A percentile compares a stretch with the other conserved stretches of the same genome.
phyloP scores from a whole-genome alignment of 768 basidiomycete species.

The Phallus indusiatus region DNA sequence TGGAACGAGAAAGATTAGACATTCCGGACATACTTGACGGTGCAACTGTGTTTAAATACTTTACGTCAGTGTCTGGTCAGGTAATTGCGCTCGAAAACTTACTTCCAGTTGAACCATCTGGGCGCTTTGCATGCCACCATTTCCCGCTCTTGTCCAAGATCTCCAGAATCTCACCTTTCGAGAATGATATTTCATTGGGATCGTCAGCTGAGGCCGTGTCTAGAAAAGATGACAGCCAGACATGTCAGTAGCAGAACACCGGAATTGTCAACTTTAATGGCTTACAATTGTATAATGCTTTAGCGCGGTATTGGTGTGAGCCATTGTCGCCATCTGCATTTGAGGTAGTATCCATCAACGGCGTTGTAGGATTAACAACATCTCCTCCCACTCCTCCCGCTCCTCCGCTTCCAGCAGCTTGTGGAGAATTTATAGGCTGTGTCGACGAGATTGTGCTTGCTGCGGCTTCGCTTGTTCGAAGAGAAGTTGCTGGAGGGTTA shows the following conservation, averaged over 20 bases:
- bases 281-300: slow-evolving; percentile 85
- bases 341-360: slow-evolving; percentile 48
- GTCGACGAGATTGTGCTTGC: neutral
- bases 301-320: slow-evolving; percentile 62
- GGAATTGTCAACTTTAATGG: slow-evolving; percentile 14
- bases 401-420: neutral
- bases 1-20: too few relatives aligned
- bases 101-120: slow-evolving; percentile 73
- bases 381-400: neutral
- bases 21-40: slow-evolving; percentile 5
- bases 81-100: slow-evolving; percentile 26
- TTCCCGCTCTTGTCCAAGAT: slow-evolving; percentile 89
- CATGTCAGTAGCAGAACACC: slow-evolving; percentile 16
- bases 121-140: slow-evolving; percentile 85
- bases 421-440: neutral
- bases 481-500: slow-evolving; percentile 30
- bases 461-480: neutral
- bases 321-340: neutral
- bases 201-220: slow-evolving; percentile 93
- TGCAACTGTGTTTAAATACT: neutral
- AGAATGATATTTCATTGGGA: slow-evolving; percentile 91
- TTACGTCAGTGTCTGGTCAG: neutral
- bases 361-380: slow-evolving; percentile 42
- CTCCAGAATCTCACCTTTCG: slow-evolving; percentile 86
- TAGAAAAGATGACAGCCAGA: slow-evolving; percentile 24